These are phyloP conservation scores for Stentor coeruleus DNA, from an alignment of 73 alveolate species.

Conservation along the genomic window DNA sequence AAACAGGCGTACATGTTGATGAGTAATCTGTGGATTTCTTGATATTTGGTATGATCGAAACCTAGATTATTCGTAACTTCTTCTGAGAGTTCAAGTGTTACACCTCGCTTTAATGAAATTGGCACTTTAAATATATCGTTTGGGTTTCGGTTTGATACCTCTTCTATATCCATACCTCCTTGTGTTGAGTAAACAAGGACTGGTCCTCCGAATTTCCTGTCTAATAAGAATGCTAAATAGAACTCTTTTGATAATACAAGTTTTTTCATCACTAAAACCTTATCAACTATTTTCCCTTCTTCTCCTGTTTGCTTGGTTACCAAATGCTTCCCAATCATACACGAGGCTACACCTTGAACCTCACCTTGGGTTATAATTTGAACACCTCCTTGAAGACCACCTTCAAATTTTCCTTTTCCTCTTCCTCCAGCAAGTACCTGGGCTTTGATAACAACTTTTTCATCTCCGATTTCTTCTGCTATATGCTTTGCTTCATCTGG, in stretches of 20 bases:
- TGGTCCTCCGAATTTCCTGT: conserved; percentile 62
- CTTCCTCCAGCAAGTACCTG: conserved; percentile 73
- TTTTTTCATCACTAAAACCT: conserved; percentile 58
- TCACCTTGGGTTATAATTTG: conserved; percentile 53
- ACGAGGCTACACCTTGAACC: conserved; percentile 48
- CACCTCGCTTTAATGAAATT: conserved; percentile 39
- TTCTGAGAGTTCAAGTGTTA: conserved; percentile 35
- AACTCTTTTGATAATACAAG: conserved; percentile 40
- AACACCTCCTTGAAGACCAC: conserved; percentile 67
- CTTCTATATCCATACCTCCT: conserved; percentile 86
- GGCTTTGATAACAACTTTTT: conserved; percentile 56
- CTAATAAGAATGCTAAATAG: conserved; percentile 42
- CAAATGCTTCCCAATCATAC: conserved; percentile 66
- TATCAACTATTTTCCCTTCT: conserved; percentile 68
- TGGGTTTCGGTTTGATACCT: conserved; percentile 61
- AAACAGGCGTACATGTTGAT: conserved; percentile 46
- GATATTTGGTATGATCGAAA: conserved; percentile 20
- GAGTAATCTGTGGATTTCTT: conserved; percentile 29
- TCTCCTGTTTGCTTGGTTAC: conserved; percentile 83
- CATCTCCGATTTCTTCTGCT: conserved; percentile 38
- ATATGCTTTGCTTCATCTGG: conserved; percentile 45
- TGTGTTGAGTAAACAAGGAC: conserved; percentile 49
- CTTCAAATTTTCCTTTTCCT: conserved; percentile 64
- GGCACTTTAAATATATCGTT: conserved; percentile 49
- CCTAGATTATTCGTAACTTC: conserved; percentile 37